Evolutionary conservation across 176 grass and related monocot species (phyloP).

Genomic region (Poa annua): DNA sequence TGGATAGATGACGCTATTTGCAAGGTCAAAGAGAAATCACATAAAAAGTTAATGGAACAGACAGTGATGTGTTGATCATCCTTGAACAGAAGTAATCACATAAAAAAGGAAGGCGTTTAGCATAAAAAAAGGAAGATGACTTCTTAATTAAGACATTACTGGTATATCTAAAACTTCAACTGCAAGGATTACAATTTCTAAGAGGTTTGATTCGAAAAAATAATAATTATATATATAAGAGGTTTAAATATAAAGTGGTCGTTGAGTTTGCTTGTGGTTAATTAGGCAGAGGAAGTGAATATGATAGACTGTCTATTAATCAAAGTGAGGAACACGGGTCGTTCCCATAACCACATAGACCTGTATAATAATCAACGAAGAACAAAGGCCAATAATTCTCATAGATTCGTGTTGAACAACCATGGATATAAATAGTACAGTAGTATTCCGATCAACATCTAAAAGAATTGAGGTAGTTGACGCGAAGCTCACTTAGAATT

Average conservation of each 20-base stretch:
- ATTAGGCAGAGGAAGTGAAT: constrained; percentile 22
- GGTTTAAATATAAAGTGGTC: constrained; percentile 20
- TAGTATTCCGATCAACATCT: neutral
- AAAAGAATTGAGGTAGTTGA: constrained; percentile 5
- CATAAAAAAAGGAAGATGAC: constrained; percentile 39
- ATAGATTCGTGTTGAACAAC: neutral
- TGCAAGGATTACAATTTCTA: constrained; percentile 45
- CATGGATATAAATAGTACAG: neutral
- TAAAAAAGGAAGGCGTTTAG: constrained; percentile 4
- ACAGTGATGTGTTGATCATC: neutral
- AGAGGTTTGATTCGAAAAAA: neutral
- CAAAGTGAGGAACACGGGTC: constrained; percentile 3
- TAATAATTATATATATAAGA: neutral
- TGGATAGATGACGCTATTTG: neutral
- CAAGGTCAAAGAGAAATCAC: constrained; percentile 30
- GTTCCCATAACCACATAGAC: constrained; percentile 14
- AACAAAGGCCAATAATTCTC: neutral
- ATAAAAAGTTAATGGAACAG: constrained; percentile 9
- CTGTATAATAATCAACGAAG: neutral
- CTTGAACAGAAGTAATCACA: constrained; percentile 31
- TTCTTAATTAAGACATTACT: constrained; percentile 49
- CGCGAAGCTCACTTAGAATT: constrained; percentile 7
- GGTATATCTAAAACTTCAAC: constrained; percentile 25
- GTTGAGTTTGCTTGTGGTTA: constrained; percentile 33
- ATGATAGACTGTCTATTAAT: neutral